Evolutionary conservation across 495 filamentous ascomycete species (phyloP).

Genomic region (Podospora comata): DNA sequence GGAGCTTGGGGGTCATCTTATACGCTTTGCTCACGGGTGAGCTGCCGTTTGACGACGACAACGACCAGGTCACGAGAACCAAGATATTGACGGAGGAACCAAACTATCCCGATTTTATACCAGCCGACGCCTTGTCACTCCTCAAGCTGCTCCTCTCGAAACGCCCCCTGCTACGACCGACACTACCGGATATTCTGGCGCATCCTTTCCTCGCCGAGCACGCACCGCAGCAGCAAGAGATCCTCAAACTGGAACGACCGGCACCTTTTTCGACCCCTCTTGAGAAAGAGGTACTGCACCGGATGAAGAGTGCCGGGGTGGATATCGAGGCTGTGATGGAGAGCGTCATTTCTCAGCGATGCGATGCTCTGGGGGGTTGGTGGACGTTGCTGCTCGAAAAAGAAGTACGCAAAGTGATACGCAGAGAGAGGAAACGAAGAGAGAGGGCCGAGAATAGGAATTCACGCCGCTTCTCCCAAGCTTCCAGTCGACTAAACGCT

Average conservation of each 20-base stretch:
- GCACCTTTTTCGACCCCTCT: slow-evolving; percentile 82
- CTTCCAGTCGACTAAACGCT: slow-evolving; percentile 77
- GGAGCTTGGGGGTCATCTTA: slow-evolving; percentile 95
- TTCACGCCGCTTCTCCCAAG: slow-evolving; percentile 76
- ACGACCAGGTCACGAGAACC: slow-evolving; percentile 77
- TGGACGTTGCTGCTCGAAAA: slow-evolving; percentile 95
- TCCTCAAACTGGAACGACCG: slow-evolving; percentile 78
- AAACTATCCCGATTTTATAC: slow-evolving; percentile 74
- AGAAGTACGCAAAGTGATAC: slow-evolving; percentile 83
- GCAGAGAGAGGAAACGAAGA: slow-evolving; percentile 78
- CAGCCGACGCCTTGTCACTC: slow-evolving; percentile 71
- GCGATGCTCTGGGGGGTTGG: slow-evolving; percentile 90
- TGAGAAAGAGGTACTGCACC: slow-evolving; percentile 85
- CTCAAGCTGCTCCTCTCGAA: slow-evolving; percentile 80
- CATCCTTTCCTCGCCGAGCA: slow-evolving; percentile 88
- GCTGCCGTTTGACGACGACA: slow-evolving; percentile 93
- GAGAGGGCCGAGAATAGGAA: slow-evolving; percentile 77
- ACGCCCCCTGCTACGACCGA: slow-evolving; percentile 77
- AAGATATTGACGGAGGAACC: slow-evolving; percentile 84
- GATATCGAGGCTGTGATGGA: slow-evolving; percentile 94
- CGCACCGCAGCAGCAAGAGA: slow-evolving; percentile 84
- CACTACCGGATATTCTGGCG: slow-evolving; percentile 79
- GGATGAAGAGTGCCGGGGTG: slow-evolving; percentile 93
- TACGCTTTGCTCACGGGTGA: slow-evolving; percentile 91
- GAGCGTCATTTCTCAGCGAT: slow-evolving; percentile 83